Percentiles rank a stretch among this genome's conserved stretches.
Evolutionary conservation across 176 grass and related monocot genomes (phyloP).

Genomic region (Saccharum officinarum): DNA sequence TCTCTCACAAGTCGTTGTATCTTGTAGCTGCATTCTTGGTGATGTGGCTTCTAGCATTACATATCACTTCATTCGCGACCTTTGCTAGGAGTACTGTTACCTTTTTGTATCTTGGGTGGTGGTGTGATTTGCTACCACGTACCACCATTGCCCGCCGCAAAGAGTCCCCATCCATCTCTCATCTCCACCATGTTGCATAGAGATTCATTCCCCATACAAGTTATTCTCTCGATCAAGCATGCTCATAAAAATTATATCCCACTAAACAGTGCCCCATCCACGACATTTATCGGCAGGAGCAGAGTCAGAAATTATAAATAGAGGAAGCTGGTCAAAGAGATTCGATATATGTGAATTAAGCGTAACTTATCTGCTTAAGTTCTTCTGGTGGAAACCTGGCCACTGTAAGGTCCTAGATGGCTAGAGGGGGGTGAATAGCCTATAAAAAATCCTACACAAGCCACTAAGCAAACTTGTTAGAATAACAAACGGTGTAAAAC

Average conservation of each 20-base stretch:
- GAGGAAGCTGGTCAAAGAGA: neutral
- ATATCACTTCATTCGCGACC: neutral
- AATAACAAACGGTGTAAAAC: too few relatives aligned
- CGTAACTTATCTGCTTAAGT: neutral
- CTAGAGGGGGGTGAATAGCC: too few relatives aligned
- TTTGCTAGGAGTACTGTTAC: neutral
- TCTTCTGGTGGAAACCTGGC: neutral
- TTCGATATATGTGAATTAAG: neutral
- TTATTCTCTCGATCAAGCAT: neutral
- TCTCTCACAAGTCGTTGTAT: neutral
- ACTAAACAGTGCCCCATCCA: neutral
- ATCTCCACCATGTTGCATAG: neutral
- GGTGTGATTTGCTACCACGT: neutral
- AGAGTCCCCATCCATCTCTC: neutral
- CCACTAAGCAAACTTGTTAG: too few relatives aligned
- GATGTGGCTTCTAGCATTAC: neutral
- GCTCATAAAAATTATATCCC: neutral
- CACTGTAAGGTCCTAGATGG: too few relatives aligned
- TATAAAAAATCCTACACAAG: too few relatives aligned
- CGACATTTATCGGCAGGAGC: neutral
- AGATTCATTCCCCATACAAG: neutral
- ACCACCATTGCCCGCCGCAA: neutral
- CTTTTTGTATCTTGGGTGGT: neutral
- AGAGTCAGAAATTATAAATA: neutral
- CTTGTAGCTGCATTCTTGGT: neutral